Evolutionary conservation across 257 asterid species (phyloP).

Genomic region (Nicotiana noctiflora): DNA sequence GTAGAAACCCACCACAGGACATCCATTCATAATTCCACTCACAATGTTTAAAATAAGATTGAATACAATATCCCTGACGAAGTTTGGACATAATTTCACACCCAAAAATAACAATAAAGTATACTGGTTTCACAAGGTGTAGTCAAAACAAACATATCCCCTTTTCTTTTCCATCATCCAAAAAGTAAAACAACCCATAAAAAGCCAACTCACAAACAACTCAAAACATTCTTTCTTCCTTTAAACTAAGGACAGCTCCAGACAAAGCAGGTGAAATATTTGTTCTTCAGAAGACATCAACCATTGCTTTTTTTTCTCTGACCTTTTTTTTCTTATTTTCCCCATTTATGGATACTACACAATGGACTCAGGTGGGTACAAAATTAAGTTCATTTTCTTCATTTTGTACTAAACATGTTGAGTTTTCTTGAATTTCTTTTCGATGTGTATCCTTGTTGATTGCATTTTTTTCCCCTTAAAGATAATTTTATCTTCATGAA

Average conservation of each 20-base stretch:
- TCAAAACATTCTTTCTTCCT: constrained; percentile 50
- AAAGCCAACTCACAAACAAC: constrained; percentile 23
- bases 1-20: constrained; percentile 18
- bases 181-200: constrained; percentile 8
- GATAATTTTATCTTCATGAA: constrained; percentile 13
- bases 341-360: constrained; percentile 50
- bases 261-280: constrained; percentile 41
- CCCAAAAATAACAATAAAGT: constrained; percentile 17
- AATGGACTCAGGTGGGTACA: constrained; percentile 61
- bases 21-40: constrained; percentile 33
- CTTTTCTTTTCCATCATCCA: constrained; percentile 18
- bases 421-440: neutral
- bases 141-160: constrained; percentile 33
- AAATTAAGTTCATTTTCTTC: neutral
- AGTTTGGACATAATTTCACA: constrained; percentile 13
- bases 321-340: constrained; percentile 5
- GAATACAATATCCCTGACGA: constrained; percentile 6
- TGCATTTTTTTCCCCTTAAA: neutral
- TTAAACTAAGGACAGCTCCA: constrained; percentile 38
- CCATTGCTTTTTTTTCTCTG: constrained; percentile 30
- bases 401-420: too few species aligned
- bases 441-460: neutral
- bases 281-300: constrained; percentile 19
- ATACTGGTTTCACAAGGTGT: constrained; percentile 11
- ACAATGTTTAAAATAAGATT: constrained; percentile 13